phyloP scores from a whole-genome alignment of 2,329 filamentous ascomycete species.

The Trichoderma endophyticum region DNA sequence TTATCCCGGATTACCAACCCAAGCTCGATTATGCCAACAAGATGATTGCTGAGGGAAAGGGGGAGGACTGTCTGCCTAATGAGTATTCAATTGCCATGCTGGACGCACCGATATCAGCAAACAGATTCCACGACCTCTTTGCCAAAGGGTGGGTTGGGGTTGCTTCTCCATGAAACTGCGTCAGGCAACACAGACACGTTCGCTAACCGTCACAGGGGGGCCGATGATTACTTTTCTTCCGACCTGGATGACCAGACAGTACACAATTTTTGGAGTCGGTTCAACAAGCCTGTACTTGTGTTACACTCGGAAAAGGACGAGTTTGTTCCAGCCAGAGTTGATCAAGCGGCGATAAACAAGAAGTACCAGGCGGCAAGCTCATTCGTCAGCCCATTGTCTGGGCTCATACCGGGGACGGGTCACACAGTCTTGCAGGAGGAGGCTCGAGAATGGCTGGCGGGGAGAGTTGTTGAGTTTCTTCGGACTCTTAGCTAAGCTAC shows the following conservation, averaged over 20 bases:
- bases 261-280: slow-evolving; percentile 60
- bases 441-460: slow-evolving; percentile 49
- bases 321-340: slow-evolving; percentile 55
- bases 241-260: slow-evolving; percentile 62
- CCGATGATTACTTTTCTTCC: slow-evolving; percentile 86
- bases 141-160: slow-evolving; percentile 45
- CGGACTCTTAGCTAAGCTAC: slow-evolving; percentile 11
- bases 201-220: slow-evolving; percentile 47
- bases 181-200: neutral
- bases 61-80: slow-evolving; percentile 53
- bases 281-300: slow-evolving; percentile 60
- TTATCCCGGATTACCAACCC: slow-evolving; percentile 45
- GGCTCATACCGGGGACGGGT: slow-evolving; percentile 49
- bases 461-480: slow-evolving; percentile 48
- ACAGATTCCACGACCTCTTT: slow-evolving; percentile 50
- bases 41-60: slow-evolving; percentile 54
- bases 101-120: slow-evolving; percentile 49
- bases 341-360: slow-evolving; percentile 55
- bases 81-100: slow-evolving; percentile 41
- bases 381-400: slow-evolving; percentile 50
- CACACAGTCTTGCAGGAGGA: slow-evolving; percentile 48
- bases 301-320: slow-evolving; percentile 66
- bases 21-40: slow-evolving; percentile 48
- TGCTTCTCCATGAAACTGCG: neutral
- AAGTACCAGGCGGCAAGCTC: slow-evolving; percentile 52